Base-by-base conservation (phyloP, 352 stramenopile genomes). In the Globisporangium acanthophoron region DNA sequence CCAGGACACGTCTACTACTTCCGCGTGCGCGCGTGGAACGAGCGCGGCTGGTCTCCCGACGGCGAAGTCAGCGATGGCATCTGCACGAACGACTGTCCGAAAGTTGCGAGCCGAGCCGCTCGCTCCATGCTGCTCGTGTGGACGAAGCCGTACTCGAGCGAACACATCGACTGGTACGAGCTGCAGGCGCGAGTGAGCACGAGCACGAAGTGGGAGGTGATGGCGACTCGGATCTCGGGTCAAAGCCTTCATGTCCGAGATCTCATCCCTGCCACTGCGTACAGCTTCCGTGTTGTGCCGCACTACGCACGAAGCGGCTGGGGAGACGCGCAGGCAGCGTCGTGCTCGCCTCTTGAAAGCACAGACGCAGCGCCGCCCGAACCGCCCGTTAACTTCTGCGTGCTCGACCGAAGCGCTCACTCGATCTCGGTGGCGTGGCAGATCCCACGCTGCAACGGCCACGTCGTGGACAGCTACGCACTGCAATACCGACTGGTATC, bases 1-100 rank as follows among this genome's bases (percentile, higher is more conserved):
- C 72, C 74, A 1, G 77, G 77, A 3, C 66, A 68, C 5, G 63
- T 85, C 7, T 87, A 87, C 39, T 78, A 76, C 56, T 80, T 83
- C 50, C 72, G 73, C 2, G 45, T 68, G 3, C 78, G 79, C 49
- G 74, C 69, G 15, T 66, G 44, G 52, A 87, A 87, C 49, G 50
- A 58, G 11, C 70, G 65, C 27, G 77, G 74, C 12, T 87, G 77
- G 77, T 85, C 74, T 9, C 62, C 67, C 1, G 70, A 80, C 37
- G 74, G 77, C 0, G 73, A 81, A 37, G 53, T 74, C 37, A 85
- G 72, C 49, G 66, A 76, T 40, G 74, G 71, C 0, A 75, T 87
- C 31, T 80, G 67, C 43, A 87, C 74, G 1, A 84, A 85, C 18
- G 70, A 78, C n/a, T 67, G 62, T 2, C 76, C 73, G 0, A 77